Conservation (phyloP, 805 yeast species). For the Wickerhamiella nectarea region DNA sequence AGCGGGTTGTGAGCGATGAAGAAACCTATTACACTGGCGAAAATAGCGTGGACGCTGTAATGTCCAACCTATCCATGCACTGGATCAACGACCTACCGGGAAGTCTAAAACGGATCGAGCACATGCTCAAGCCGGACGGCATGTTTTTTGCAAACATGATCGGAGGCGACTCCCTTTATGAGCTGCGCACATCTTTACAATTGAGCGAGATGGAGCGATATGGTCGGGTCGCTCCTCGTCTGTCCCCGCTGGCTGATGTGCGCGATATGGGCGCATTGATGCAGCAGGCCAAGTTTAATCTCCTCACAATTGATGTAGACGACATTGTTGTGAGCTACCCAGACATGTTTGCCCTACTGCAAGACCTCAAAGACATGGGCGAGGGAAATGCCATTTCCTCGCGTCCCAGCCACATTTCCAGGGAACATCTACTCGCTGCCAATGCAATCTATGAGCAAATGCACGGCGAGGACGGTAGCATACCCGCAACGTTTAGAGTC, state of each 20-base stretch:
- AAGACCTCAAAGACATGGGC: conserved; percentile 70
- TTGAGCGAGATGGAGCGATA: conserved; percentile 67
- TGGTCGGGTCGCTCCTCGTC: conserved; percentile 70
- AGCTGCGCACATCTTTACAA: conserved; percentile 65
- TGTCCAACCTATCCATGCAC: conserved; percentile 61
- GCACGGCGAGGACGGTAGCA: conserved; percentile 52
- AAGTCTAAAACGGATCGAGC: conserved; percentile 41
- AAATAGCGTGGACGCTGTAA: conserved; percentile 52
- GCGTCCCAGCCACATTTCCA: conserved; percentile 32
- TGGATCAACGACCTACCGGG: conserved; percentile 81
- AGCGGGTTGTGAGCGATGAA: conserved; percentile 51
- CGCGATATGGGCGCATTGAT: conserved; percentile 61
- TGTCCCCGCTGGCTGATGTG: conserved; percentile 68
- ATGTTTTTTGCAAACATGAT: conserved; percentile 67
- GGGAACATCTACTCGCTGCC: conserved; percentile 60
- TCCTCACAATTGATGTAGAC: conserved; percentile 74
- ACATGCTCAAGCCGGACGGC: conserved; percentile 62
- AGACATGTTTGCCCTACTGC: conserved; percentile 48
- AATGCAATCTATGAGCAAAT: conserved; percentile 57
- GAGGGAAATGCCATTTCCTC: conserved; percentile 54
- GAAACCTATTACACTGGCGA: conserved; percentile 29
- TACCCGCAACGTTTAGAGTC: conserved; percentile 73
- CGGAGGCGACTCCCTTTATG: conserved; percentile 78
- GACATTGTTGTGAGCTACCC: conserved; percentile 73
- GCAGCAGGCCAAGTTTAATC: conserved; percentile 62